phyloP scores from a whole-genome alignment of 129 eudicot genomes.

The Flaveria linearis region DNA sequence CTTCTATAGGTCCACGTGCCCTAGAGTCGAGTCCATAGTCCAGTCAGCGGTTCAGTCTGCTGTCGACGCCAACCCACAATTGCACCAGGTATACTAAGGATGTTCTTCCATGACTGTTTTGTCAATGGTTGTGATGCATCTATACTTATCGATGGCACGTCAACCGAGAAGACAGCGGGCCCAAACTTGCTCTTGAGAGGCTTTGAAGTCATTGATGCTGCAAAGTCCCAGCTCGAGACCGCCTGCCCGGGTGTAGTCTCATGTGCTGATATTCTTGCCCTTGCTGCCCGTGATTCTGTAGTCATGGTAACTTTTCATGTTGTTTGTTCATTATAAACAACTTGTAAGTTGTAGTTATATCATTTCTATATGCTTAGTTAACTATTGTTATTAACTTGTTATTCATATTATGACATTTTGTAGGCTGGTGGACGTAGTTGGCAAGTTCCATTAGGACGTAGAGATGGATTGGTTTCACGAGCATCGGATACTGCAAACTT shows the following conservation, averaged over 20 bases:
- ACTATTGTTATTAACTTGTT: background rate
- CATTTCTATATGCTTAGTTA: background rate
- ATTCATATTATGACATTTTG: background rate
- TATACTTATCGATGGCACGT: constrained; percentile 61
- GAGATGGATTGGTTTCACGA: constrained; percentile 66
- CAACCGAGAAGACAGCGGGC: constrained; percentile 56
- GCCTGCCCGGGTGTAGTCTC: constrained; percentile 71
- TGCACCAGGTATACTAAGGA: constrained; percentile 64
- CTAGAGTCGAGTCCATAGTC: constrained; percentile 59
- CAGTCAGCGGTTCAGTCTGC: constrained; percentile 48
- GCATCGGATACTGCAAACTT: constrained; percentile 56
- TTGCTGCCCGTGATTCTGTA: constrained; percentile 84
- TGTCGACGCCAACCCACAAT: constrained; percentile 38
- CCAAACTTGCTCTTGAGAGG: constrained; percentile 76
- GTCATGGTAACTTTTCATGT: constrained; percentile 42
- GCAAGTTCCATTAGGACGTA: constrained; percentile 63
- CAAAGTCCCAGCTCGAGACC: constrained; percentile 63
- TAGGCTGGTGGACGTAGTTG: constrained; percentile 56
- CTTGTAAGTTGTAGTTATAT: background rate
- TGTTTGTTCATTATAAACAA: too few species aligned
- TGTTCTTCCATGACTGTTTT: constrained; percentile 77
- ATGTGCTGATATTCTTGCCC: constrained; percentile 84
- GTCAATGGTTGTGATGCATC: constrained; percentile 90
- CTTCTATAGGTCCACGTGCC: constrained; percentile 48
- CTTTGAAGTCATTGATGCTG: constrained; percentile 76